Conservation (phyloP, 768 basidiomycete species). For the Royoungia palumana region DNA sequence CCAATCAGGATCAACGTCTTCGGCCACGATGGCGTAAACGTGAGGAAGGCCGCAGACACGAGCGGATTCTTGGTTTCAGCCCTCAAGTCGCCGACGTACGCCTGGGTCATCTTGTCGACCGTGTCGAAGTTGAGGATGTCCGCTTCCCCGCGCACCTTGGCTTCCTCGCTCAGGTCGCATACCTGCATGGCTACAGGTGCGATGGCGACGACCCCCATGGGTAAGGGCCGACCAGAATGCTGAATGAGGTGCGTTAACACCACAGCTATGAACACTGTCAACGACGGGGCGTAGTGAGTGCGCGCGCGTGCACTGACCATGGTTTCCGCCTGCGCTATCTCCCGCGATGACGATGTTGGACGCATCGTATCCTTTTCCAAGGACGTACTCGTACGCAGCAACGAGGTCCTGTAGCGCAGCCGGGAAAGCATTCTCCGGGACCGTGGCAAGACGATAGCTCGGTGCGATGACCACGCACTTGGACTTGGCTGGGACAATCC, state of each 20-base stretch:
- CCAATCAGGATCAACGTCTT: slow-evolving; percentile 14
- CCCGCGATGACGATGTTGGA: slow-evolving; percentile 12
- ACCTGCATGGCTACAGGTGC: slow-evolving; percentile 38
- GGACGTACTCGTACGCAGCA: slow-evolving; percentile 14
- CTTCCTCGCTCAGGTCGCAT: background rate
- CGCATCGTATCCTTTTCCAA: slow-evolving; percentile 8
- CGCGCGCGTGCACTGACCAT: background rate
- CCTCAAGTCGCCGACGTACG: slow-evolving; percentile 9
- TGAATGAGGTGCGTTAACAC: slow-evolving; percentile 30
- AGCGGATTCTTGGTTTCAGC: slow-evolving; percentile 4
- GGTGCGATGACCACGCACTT: slow-evolving; percentile 6
- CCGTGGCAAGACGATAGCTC: slow-evolving; percentile 15
- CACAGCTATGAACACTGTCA: background rate
- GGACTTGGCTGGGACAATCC: background rate
- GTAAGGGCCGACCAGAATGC: slow-evolving; percentile 51
- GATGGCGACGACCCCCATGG: slow-evolving; percentile 54
- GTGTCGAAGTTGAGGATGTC: background rate
- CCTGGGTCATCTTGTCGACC: background rate
- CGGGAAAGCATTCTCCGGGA: slow-evolving; percentile 14
- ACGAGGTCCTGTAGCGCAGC: slow-evolving; percentile 12
- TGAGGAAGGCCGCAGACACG: slow-evolving; percentile 6
- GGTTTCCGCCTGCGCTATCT: slow-evolving; percentile 20
- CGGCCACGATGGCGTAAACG: slow-evolving; percentile 10
- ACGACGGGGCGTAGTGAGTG: background rate
- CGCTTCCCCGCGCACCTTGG: background rate